These are phyloP conservation scores for Heliocybe sulcata DNA, from an alignment of 1,284 basidiomycete species.

Conservation along the genomic window DNA sequence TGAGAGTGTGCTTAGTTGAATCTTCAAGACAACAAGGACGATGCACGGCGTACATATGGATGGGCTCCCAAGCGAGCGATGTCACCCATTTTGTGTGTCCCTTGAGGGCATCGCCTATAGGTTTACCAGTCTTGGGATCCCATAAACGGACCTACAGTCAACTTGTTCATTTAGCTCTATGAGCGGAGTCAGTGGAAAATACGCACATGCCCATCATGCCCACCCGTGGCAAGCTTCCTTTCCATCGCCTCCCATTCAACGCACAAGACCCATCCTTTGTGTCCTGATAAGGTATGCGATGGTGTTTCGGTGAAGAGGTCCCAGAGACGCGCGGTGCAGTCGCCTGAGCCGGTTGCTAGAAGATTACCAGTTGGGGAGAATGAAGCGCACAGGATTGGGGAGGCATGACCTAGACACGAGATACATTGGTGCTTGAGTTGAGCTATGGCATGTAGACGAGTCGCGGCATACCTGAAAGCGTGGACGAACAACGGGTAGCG, in stretches of 20 bases:
- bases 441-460: constrained; percentile 43
- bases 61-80: constrained; percentile 94
- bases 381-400: constrained; percentile 91
- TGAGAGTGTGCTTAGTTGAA: constrained; percentile 17
- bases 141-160: constrained; percentile 65
- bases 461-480: too few relatives aligned
- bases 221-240: constrained; percentile 85
- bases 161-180: not conserved
- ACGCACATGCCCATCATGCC: constrained; percentile 81
- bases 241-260: constrained; percentile 97
- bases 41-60: constrained; percentile 63
- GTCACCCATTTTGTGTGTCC: constrained; percentile 98
- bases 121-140: constrained; percentile 85
- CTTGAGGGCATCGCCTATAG: constrained; percentile 77
- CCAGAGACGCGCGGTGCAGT: constrained; percentile 92
- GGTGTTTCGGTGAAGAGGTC: constrained; percentile 92
- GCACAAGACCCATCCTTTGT: constrained; percentile 94
- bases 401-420: constrained; percentile 90
- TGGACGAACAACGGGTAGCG: too few relatives aligned
- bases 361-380: constrained; percentile 91
- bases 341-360: constrained; percentile 93
- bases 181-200: not conserved
- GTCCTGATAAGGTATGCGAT: constrained; percentile 82
- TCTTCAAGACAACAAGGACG: constrained; percentile 2
- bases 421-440: constrained; percentile 77